Conservation (phyloP, 495 filamentous ascomycete genomes). For the Tuber umbilicatum region DNA sequence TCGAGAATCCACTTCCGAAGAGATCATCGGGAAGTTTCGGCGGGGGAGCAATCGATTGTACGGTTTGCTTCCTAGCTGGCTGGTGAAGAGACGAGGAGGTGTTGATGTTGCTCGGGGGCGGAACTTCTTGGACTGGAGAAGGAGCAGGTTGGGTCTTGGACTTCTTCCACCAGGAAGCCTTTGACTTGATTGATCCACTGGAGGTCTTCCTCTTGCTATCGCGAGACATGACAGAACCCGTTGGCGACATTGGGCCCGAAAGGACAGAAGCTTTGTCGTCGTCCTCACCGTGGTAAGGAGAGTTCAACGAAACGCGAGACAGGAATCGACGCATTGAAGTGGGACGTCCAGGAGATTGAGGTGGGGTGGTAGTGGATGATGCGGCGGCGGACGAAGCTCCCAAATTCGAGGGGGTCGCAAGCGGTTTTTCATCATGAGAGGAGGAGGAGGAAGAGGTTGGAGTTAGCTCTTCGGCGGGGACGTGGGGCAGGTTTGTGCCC, state of each 20-base stretch:
- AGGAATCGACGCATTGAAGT: constrained; percentile 45
- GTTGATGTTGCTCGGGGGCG: neutral
- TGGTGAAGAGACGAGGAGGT: constrained; percentile 42
- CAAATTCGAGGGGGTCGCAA: constrained; percentile 22
- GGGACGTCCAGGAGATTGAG: constrained; percentile 35
- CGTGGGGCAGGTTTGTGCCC: constrained; percentile 40
- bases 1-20: constrained; percentile 49
- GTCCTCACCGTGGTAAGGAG: constrained; percentile 39
- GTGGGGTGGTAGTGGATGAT: constrained; percentile 32
- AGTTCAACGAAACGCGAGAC: constrained; percentile 43
- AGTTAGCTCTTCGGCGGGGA: constrained; percentile 32
- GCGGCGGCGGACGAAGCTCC: constrained; percentile 22
- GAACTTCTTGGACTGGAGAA: constrained; percentile 34
- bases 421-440: constrained; percentile 28
- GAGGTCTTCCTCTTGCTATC: constrained; percentile 32
- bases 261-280: constrained; percentile 38
- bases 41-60: constrained; percentile 46
- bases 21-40: constrained; percentile 54
- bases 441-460: constrained; percentile 21
- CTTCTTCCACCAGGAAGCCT: constrained; percentile 40
- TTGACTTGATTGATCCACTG: constrained; percentile 22
- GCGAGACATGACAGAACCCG: constrained; percentile 38
- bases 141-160: constrained; percentile 20
- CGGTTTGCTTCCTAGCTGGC: constrained; percentile 34
- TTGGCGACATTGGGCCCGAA: constrained; percentile 31